These are phyloP conservation scores for Solanum bulbocastanum DNA, from an alignment of 257 asterid genomes.

Conservation along the genomic window DNA sequence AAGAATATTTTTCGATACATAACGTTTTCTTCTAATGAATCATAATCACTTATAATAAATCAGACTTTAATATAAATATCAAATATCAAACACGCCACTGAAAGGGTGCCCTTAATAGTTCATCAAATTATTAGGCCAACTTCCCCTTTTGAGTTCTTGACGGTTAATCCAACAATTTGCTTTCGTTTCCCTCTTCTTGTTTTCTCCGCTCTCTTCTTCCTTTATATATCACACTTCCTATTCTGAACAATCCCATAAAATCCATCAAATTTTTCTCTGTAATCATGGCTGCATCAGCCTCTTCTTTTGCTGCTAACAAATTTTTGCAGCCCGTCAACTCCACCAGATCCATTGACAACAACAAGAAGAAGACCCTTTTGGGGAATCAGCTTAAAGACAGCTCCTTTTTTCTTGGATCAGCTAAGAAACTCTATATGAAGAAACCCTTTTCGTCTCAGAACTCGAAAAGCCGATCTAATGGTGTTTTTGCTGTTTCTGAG, in stretches of 20 bases:
- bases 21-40: neutral
- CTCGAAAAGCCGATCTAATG: conserved; percentile 32
- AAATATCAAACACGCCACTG: rapidly evolving
- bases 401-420: conserved; percentile 43
- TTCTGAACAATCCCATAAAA: neutral
- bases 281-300: conserved; percentile 32
- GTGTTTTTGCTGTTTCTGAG: conserved; percentile 57
- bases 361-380: conserved; percentile 11
- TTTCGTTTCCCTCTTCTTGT: conserved; percentile 21
- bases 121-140: neutral
- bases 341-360: conserved; percentile 41
- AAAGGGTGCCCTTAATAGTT: no score
- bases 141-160: neutral
- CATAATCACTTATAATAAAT: neutral
- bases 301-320: conserved; percentile 45
- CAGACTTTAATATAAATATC: rapidly evolving
- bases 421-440: conserved; percentile 17
- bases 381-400: conserved; percentile 8
- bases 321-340: conserved; percentile 33
- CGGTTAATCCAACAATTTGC: neutral
- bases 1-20: no score
- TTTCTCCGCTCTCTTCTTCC: conserved; percentile 31
- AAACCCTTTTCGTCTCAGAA: conserved; percentile 1
- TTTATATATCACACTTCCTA: neutral
- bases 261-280: neutral